phyloP scores from a whole-genome alignment of 345 rosid species.

The Rubroshorea leprosula region DNA sequence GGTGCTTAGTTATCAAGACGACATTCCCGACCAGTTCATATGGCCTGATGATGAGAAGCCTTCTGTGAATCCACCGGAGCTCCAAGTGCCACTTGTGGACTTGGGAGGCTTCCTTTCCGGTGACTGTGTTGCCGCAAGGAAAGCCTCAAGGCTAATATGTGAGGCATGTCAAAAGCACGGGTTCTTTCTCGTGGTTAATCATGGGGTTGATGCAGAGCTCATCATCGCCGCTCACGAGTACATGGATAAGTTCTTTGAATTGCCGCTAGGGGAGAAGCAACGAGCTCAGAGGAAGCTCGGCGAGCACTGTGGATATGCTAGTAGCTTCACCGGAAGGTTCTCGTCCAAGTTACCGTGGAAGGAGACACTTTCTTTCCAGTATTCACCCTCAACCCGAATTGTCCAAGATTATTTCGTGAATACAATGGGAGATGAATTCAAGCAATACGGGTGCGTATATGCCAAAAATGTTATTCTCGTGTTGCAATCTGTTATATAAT shows the following conservation, averaged over 20 bases:
- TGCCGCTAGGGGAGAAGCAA: constrained; percentile 69
- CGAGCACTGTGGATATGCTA: constrained; percentile 87
- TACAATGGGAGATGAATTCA: constrained; percentile 64
- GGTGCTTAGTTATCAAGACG: constrained; percentile 36
- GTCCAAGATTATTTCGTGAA: constrained; percentile 52
- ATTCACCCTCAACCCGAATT: constrained; percentile 40
- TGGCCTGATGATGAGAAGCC: constrained; percentile 93
- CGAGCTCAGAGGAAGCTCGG: constrained; percentile 73
- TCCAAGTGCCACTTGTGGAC: constrained; percentile 75
- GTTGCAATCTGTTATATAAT: too few relatives aligned
- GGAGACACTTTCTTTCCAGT: constrained; percentile 81
- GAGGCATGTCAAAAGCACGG: constrained; percentile 82
- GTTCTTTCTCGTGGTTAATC: constrained; percentile 84
- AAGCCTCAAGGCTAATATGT: constrained; percentile 56
- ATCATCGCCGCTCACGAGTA: constrained; percentile 53
- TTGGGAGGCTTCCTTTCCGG: constrained; percentile 50
- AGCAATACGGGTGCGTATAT: constrained; percentile 53
- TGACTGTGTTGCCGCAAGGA: constrained; percentile 40
- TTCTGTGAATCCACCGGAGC: constrained; percentile 40
- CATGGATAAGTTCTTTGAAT: constrained; percentile 69
- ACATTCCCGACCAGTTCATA: constrained; percentile 68
- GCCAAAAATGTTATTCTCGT: not conserved
- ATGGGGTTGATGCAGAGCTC: constrained; percentile 64
- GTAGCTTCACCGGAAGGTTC: constrained; percentile 95
- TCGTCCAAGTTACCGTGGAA: constrained; percentile 93